phyloP scores from a whole-genome alignment of 1,139 yeast species.

The Kurtzmaniella quercitrusa region DNA sequence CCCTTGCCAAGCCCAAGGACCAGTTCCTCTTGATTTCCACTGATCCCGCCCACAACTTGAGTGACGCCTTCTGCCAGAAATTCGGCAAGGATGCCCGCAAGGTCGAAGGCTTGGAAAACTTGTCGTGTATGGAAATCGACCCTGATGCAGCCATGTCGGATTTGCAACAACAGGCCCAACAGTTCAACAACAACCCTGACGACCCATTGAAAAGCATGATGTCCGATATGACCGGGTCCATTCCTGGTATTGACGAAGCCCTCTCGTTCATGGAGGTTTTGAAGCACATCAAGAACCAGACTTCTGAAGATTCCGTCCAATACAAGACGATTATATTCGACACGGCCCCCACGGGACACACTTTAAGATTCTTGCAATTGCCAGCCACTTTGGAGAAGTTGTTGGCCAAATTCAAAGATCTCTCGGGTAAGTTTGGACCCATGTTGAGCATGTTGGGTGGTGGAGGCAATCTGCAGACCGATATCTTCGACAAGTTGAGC shows the following conservation, averaged over 20 bases:
- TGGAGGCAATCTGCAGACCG: conserved; percentile 61
- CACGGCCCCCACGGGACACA: conserved; percentile 98
- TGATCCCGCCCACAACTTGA: conserved; percentile 95
- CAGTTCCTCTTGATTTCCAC: conserved; percentile 88
- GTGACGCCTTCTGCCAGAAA: conserved; percentile 97
- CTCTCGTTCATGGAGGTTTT: conserved; percentile 95
- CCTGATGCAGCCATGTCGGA: conserved; percentile 94
- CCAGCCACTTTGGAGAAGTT: conserved; percentile 89
- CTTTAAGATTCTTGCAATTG: conserved; percentile 86
- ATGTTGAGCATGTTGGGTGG: conserved; percentile 77
- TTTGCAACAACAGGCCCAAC: conserved; percentile 60
- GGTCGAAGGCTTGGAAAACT: conserved; percentile 82
- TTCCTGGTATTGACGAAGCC: conserved; percentile 98
- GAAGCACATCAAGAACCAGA: conserved; percentile 87
- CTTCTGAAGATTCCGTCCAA: conserved; percentile 36
- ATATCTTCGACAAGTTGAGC: conserved; percentile 74
- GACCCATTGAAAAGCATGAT: conserved; percentile 67
- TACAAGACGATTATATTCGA: conserved; percentile 92
- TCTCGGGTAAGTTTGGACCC: conserved; percentile 87
- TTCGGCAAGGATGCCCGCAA: conserved; percentile 94
- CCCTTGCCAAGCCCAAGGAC: conserved; percentile 73
- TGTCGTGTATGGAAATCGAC: conserved; percentile 97
- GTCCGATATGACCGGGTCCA: conserved; percentile 90
- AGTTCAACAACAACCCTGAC: conserved; percentile 53
- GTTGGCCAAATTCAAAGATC: conserved; percentile 78